phyloP scores from a whole-genome alignment of 2,329 filamentous ascomycete genomes.

The Talaromyces sp. region DNA sequence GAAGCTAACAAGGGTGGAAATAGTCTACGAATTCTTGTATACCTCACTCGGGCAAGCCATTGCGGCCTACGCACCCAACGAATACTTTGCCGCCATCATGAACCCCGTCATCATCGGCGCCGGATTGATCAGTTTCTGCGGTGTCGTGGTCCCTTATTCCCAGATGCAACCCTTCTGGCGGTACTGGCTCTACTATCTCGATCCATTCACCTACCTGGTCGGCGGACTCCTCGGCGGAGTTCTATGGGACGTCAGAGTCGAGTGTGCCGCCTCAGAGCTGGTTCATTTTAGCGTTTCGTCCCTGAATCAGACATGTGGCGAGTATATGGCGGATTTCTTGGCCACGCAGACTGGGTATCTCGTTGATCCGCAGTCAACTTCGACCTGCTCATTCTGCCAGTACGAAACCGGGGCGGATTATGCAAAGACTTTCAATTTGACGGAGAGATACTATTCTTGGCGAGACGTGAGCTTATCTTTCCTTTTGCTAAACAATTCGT shows the following conservation, averaged over 20 bases:
- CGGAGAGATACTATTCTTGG: conserved; percentile 32
- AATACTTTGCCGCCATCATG: conserved; percentile 54
- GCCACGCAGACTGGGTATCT: conserved; percentile 25
- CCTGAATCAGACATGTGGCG: conserved; percentile 26
- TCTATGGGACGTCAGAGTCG: conserved; percentile 36
- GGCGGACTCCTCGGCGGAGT: conserved; percentile 34
- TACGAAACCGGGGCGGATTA: conserved; percentile 30
- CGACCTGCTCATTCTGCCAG: conserved; percentile 26
- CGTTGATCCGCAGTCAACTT: conserved; percentile 24
- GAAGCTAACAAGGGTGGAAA: background rate
- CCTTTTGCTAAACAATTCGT: background rate
- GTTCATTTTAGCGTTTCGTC: conserved; percentile 22
- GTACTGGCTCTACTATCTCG: conserved; percentile 42
- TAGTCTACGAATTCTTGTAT: conserved; percentile 41
- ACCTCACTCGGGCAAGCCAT: conserved; percentile 44
- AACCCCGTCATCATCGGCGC: conserved; percentile 54
- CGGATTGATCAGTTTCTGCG: conserved; percentile 36
- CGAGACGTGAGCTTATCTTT: conserved; percentile 27
- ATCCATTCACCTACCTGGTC: conserved; percentile 42
- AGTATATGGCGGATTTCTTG: conserved; percentile 32
- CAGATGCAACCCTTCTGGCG: conserved; percentile 38
- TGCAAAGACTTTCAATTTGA: conserved; percentile 29
- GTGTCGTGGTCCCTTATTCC: conserved; percentile 35
- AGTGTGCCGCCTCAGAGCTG: conserved; percentile 30
- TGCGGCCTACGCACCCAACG: conserved; percentile 60